A percentile compares a stretch with the other conserved stretches of the same genome.
phyloP scores from a whole-genome alignment of 208 protist genomes.

The Trichomonas tenax region DNA sequence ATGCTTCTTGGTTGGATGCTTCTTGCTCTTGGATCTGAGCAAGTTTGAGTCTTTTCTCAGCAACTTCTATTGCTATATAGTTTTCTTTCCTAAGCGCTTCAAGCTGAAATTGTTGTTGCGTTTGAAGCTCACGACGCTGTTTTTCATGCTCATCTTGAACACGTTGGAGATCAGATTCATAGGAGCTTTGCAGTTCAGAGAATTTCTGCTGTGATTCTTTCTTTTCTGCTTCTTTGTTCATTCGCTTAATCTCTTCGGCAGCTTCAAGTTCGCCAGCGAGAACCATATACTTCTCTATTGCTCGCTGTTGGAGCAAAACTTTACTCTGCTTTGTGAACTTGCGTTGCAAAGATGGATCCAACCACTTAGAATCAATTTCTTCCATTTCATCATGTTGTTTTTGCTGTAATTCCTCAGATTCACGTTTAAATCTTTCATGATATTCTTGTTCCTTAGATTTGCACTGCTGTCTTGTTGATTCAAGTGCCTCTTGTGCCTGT shows the following conservation, averaged over 20 bases:
- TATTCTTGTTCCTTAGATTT: not conserved
- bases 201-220: not conserved
- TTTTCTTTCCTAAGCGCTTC: not conserved
- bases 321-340: not conserved
- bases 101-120: not conserved
- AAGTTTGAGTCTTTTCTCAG: not conserved
- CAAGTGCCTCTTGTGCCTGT: not conserved
- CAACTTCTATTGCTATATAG: not conserved
- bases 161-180: not conserved
- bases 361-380: not conserved
- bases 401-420: not conserved
- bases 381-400: not conserved
- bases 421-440: not conserved
- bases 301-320: not conserved
- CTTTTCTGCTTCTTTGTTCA: not conserved
- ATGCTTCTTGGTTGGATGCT: not conserved
- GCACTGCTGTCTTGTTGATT: not conserved
- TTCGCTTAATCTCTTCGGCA: not conserved
- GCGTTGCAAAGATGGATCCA: not conserved
- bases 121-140: not conserved
- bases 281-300: slow-evolving; percentile 3
- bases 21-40: not conserved
- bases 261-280: not conserved
- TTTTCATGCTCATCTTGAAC: not conserved
- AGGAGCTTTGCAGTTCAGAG: not conserved